Base-by-base conservation (phyloP, 1,284 basidiomycete genomes). In the Cutaneotrichosporon mucoides region DNA sequence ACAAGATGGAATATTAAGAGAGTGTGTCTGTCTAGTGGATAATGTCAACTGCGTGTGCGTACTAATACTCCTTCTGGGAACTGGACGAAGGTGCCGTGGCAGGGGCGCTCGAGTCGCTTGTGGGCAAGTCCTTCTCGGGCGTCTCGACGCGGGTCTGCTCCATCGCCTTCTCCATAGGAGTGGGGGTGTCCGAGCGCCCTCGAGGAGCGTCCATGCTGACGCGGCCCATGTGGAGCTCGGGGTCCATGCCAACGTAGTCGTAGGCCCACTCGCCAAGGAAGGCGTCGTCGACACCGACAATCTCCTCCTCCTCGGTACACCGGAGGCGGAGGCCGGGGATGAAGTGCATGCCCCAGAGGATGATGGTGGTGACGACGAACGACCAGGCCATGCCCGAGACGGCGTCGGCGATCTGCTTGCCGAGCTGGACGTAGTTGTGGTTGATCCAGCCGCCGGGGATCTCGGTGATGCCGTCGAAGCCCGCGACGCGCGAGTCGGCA, bases 241-340 rank as follows among this genome's bases (percentile, higher is more conserved):
- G 79, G 67, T 90, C 88, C 61, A 90, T 65, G 34, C 71, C 75
- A 49, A 76, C 73, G 68, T 90, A 92, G 79, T 93, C 90, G 75
- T 92, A 92, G n/a, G 89, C 89, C 68, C 87, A 92, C 79, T 97
- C 94, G 69, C 94, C 94, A 82, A 96, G 88, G 80, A 94, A 90
- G 11, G 87, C 85, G 71, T 96, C 91, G 76, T 98, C 95, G 64
- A 96, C 87, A 64, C 95, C 95, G 60, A 97, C 81, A 62, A 93
- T 88, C 81, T 98, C 94, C 37, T 86, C 85, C 66, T 92, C 89
- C 68, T 95, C 92, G 37, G 81, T 79, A 15, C 84, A 83, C 60
- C 92, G 87, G 50, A 99, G 84, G 56, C 88, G 83, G 62, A 91
- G 82, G 64, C 86, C 87, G 3, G 95, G 95, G 70, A 96, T 90